phyloP scores from a whole-genome alignment of 805 yeast genomes.

The Ogataea allantospora region DNA sequence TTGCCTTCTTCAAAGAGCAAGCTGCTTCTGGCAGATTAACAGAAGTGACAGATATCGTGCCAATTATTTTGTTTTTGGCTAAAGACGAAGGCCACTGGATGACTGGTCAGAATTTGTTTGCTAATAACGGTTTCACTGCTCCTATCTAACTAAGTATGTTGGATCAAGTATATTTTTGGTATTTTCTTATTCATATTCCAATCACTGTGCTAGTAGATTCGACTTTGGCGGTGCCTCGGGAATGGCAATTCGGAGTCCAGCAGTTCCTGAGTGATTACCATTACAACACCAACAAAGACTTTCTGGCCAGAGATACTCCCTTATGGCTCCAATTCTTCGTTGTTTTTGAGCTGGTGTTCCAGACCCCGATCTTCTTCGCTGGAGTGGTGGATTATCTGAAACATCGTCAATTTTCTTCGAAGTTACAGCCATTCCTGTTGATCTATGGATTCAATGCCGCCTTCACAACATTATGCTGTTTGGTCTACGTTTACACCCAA shows the following conservation, averaged over 20 bases:
- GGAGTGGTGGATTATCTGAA: slow-evolving; percentile 35
- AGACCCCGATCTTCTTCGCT: slow-evolving; percentile 71
- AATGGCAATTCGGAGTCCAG: slow-evolving; percentile 49
- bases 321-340: slow-evolving; percentile 76
- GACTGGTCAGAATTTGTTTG: slow-evolving; percentile 66
- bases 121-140: slow-evolving; percentile 66
- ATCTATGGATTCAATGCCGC: slow-evolving; percentile 83
- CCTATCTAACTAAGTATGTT: slow-evolving; percentile 30
- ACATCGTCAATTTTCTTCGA: slow-evolving; percentile 24
- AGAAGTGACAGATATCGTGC: slow-evolving; percentile 58
- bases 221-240: slow-evolving; percentile 60
- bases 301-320: slow-evolving; percentile 49
- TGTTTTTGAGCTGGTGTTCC: slow-evolving; percentile 67
- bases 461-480: slow-evolving; percentile 73
- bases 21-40: slow-evolving; percentile 52
- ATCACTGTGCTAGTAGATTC: slow-evolving; percentile 77
- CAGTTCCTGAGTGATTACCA: slow-evolving; percentile 55
- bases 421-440: slow-evolving; percentile 35
- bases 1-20: slow-evolving; percentile 54
- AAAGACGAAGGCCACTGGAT: slow-evolving; percentile 70
- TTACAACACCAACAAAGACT: slow-evolving; percentile 64
- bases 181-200: slow-evolving; percentile 61
- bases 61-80: slow-evolving; percentile 57
- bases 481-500: slow-evolving; percentile 44
- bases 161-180: slow-evolving; percentile 28